phyloP scores from a whole-genome alignment of 176 grass and related monocot genomes.

The Microstegium vimineum region DNA sequence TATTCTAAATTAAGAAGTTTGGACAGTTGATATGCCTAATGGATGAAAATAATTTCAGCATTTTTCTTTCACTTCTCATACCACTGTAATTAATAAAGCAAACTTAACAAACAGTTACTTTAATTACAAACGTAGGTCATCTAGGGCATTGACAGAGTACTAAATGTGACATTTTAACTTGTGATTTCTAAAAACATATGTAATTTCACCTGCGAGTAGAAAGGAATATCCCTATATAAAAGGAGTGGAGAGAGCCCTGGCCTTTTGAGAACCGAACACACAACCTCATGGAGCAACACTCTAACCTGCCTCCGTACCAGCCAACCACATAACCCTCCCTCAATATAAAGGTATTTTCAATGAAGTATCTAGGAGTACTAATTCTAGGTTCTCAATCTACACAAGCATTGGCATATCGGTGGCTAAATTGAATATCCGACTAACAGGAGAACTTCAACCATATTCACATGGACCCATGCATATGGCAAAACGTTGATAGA shows the following conservation, averaged over 20 bases:
- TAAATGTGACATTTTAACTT: neutral
- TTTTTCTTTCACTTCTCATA: neutral
- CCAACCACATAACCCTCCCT: neutral
- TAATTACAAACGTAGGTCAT: neutral
- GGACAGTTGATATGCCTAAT: neutral
- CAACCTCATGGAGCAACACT: neutral
- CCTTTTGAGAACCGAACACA: neutral
- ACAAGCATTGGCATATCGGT: neutral
- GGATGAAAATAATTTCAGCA: neutral
- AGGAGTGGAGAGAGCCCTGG: neutral
- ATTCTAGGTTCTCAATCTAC: neutral
- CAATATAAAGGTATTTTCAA: neutral
- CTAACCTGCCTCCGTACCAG: neutral
- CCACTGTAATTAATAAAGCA: neutral
- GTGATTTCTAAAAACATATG: neutral
- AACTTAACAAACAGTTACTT: neutral
- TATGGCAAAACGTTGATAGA: neutral
- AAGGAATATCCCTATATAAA: too few species aligned
- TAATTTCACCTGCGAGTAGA: too few species aligned
- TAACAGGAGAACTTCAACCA: neutral
- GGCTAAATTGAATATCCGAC: neutral
- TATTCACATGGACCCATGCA: conserved; percentile 23
- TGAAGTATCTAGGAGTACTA: neutral
- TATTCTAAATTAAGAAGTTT: neutral
- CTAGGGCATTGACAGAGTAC: neutral